Evolutionary conservation across 2,329 filamentous ascomycete genomes (phyloP).

Genomic region (Emmonsia crescens): DNA sequence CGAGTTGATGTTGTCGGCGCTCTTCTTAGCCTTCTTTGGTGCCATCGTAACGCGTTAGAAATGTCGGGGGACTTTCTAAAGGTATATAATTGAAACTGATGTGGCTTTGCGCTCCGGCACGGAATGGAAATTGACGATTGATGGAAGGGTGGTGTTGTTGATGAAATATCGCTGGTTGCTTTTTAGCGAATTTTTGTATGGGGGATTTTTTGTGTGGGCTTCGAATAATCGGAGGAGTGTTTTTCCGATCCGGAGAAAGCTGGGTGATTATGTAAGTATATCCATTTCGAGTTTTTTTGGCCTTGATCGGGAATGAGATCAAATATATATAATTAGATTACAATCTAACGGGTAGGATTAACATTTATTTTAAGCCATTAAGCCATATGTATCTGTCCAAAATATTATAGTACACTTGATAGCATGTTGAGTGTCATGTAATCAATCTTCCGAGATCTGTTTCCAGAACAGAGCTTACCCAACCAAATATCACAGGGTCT

Average conservation of each 20-base stretch:
- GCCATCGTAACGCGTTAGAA: conserved; percentile 47
- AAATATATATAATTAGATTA: no score
- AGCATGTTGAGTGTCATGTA: not conserved
- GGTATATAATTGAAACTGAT: conserved; percentile 8
- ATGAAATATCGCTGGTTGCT: not conserved
- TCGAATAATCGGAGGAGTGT: not conserved
- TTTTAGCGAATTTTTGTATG: not conserved
- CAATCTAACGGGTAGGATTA: no score
- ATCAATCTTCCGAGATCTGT: no score
- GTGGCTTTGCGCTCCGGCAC: conserved; percentile 28
- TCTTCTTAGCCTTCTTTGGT: conserved; percentile 62
- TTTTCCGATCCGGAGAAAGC: not conserved
- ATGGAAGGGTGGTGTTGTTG: not conserved
- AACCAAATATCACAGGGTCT: no score
- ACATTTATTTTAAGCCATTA: no score
- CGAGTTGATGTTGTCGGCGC: conserved; percentile 67
- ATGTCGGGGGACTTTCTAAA: conserved; percentile 13
- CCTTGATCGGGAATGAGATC: no score
- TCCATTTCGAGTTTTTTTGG: no score
- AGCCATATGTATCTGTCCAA: not conserved
- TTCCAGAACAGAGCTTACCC: no score
- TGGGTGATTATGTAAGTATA: not conserved
- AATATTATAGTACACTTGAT: not conserved
- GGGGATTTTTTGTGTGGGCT: not conserved
- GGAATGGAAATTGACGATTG: conserved; percentile 1